Evolutionary conservation across 257 asterid genomes (phyloP).

Genomic region (Penstemon barbatus): DNA sequence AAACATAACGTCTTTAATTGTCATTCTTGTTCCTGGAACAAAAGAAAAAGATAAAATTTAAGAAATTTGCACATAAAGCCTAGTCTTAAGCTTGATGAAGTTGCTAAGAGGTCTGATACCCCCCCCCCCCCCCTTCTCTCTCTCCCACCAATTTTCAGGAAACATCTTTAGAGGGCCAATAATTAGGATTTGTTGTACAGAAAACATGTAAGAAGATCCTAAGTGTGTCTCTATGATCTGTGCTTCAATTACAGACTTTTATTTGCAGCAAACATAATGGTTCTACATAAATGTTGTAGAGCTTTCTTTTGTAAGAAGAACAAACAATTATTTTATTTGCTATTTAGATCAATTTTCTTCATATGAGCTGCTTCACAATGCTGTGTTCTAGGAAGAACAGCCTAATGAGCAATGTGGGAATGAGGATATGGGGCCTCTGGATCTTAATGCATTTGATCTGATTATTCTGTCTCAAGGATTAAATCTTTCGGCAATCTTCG

Average conservation of each 20-base stretch:
- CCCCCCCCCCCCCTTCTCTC: too few species aligned
- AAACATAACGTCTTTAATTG: neutral
- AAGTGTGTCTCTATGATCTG: neutral
- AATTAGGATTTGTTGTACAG: neutral
- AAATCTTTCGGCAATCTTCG: conserved; percentile 80
- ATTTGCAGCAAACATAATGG: conserved; percentile 7
- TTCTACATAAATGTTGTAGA: conserved; percentile 5
- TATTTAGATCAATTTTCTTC: conserved; percentile 14
- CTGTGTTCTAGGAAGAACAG: conserved; percentile 59
- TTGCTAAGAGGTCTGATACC: neutral
- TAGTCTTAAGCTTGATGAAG: neutral
- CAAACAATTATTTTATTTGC: neutral
- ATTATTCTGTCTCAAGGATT: conserved; percentile 94
- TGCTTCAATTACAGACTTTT: conserved; percentile 1
- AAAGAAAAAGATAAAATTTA: neutral
- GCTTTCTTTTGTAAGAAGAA: neutral
- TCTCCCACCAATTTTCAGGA: neutral
- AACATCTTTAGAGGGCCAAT: conserved; percentile 10
- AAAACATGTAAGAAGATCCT: neutral
- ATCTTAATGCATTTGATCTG: conserved; percentile 92
- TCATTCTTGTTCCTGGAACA: neutral
- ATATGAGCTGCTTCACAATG: conserved; percentile 23
- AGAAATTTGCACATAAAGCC: neutral
- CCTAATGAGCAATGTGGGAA: conserved; percentile 53
- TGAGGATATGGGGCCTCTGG: conserved; percentile 80